These are phyloP conservation scores for Hypoxylon sp. DNA, from an alignment of 2,329 filamentous ascomycete genomes.

Conservation along the genomic window DNA sequence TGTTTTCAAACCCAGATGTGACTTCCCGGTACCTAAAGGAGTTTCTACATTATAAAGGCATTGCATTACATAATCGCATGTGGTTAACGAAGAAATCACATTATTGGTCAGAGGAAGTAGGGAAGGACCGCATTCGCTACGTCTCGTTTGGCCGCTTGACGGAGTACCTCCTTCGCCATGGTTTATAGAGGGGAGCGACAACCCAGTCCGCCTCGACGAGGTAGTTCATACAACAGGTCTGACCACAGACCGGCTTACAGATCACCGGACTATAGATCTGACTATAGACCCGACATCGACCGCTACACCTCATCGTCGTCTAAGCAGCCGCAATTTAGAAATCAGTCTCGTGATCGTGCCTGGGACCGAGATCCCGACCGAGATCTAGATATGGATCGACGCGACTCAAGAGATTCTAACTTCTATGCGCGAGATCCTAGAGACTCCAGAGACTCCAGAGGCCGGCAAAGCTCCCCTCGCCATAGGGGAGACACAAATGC, in stretches of 20 bases:
- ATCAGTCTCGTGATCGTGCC: constrained; percentile 29
- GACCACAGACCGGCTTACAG: constrained; percentile 23
- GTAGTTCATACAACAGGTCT: not conserved
- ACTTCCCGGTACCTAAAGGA: constrained; percentile 1
- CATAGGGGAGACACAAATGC: constrained; percentile 27
- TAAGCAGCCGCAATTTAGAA: constrained; percentile 12
- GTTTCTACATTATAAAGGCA: constrained; percentile 22
- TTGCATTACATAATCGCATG: constrained; percentile 31
- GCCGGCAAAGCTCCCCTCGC: constrained; percentile 13
- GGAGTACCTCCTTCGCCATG: constrained; percentile 18
- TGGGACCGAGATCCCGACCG: constrained; percentile 29
- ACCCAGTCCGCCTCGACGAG: not conserved
- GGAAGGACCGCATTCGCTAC: constrained; percentile 3
- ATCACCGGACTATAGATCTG: constrained; percentile 17
- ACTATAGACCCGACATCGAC: not conserved
- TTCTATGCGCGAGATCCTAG: constrained; percentile 12
- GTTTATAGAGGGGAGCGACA: not conserved
- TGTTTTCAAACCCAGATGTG: not conserved
- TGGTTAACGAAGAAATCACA: constrained; percentile 24
- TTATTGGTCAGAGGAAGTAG: constrained; percentile 24
- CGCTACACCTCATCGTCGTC: constrained; percentile 22
- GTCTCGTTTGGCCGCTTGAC: constrained; percentile 14
- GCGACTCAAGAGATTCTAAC: constrained; percentile 31
- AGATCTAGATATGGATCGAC: constrained; percentile 35
- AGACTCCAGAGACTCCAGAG: not conserved